Conservation (phyloP, 1,139 yeast genomes). For the Hemisphaericaspora lyxosophila region DNA sequence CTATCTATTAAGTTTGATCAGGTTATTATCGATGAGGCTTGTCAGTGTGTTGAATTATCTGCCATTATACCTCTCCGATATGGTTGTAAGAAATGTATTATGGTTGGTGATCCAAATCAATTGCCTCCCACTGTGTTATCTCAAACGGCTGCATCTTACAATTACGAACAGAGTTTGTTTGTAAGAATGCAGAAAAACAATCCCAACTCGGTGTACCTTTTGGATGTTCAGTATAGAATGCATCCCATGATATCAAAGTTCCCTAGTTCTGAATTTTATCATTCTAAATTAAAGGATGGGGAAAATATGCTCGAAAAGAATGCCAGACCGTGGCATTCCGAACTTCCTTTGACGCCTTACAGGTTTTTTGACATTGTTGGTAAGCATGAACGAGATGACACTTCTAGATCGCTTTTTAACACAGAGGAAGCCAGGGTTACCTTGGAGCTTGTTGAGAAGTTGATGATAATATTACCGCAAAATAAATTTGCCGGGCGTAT, state of each 20-base stretch:
- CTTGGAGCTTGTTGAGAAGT: constrained; percentile 60
- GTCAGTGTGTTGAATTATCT: constrained; percentile 94
- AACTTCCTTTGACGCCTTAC: constrained; percentile 62
- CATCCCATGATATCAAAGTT: constrained; percentile 87
- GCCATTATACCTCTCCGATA: constrained; percentile 90
- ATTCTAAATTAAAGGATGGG: constrained; percentile 73
- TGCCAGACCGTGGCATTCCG: constrained; percentile 72
- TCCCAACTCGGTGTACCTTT: constrained; percentile 63
- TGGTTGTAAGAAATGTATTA: constrained; percentile 86
- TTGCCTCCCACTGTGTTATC: constrained; percentile 98
- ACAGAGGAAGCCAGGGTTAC: constrained; percentile 70
- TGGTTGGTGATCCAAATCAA: constrained; percentile 99
- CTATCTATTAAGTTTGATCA: constrained; percentile 81
- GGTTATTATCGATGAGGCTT: constrained; percentile 97
- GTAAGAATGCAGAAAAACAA: constrained; percentile 83
- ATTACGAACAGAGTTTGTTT: constrained; percentile 89
- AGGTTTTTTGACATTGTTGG: constrained; percentile 72
- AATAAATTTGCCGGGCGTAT: constrained; percentile 66
- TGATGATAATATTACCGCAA: constrained; percentile 52
- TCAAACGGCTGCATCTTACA: constrained; percentile 73
- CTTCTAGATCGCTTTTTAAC: constrained; percentile 72
- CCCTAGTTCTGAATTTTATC: constrained; percentile 83
- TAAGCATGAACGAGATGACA: constrained; percentile 59
- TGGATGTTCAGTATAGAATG: constrained; percentile 98
- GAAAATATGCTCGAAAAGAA: constrained; percentile 61